Evolutionary conservation across 1,284 basidiomycete genomes (phyloP).

Genomic region (Puccinia horiana): DNA sequence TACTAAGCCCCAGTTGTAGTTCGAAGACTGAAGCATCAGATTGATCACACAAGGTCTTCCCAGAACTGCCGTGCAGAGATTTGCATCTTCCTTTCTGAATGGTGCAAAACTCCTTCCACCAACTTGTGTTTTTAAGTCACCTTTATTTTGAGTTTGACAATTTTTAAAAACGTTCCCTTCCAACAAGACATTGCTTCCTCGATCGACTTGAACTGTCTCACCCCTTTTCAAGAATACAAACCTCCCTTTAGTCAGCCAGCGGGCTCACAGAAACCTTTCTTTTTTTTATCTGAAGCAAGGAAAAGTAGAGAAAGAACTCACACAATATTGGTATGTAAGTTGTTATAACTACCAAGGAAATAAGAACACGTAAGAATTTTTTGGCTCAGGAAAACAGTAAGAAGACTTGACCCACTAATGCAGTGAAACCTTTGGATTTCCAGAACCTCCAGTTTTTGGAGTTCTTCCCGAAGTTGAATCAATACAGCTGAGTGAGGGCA

Average conservation of each 20-base stretch:
- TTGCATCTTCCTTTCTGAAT: background rate
- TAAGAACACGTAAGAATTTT: background rate
- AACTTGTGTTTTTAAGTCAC: background rate
- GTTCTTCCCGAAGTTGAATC: slow-evolving; percentile 36
- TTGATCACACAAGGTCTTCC: slow-evolving; percentile 42
- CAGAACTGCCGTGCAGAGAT: background rate
- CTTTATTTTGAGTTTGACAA: background rate
- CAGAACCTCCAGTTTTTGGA: slow-evolving; percentile 28
- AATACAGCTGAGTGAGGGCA: slow-evolving; percentile 29
- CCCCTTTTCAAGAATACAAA: slow-evolving; percentile 11
- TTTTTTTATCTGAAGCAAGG: background rate
- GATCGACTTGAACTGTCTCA: background rate
- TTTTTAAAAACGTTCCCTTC: slow-evolving; percentile 47
- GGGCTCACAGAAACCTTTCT: background rate
- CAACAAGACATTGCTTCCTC: slow-evolving; percentile 27
- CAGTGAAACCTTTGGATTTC: background rate
- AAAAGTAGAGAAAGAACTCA: background rate
- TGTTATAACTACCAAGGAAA: slow-evolving; percentile 36
- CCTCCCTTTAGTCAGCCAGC: background rate
- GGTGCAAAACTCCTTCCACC: slow-evolving; percentile 35
- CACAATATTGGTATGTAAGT: slow-evolving; percentile 24
- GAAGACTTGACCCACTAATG: slow-evolving; percentile 31
- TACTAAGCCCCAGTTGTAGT: background rate
- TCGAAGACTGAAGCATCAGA: background rate
- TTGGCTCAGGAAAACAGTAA: too few species aligned